Percentiles rank a stretch among this genome's conserved stretches.
phyloP scores from a whole-genome alignment of 495 filamentous ascomycete species.

The Rostrohypoxylon terebratum region DNA sequence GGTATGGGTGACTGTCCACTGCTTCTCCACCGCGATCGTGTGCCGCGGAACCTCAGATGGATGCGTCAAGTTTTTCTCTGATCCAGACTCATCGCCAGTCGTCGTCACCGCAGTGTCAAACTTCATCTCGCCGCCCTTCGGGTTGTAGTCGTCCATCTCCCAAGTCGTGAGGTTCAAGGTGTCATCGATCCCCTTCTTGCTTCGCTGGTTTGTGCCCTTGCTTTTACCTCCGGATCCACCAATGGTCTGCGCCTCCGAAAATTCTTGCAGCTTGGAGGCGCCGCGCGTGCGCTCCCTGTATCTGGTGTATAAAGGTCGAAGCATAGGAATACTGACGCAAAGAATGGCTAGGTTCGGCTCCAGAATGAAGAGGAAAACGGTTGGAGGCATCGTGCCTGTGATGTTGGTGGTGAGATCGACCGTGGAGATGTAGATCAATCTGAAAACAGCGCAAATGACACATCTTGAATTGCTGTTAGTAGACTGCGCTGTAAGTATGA shows the following conservation, averaged over 20 bases:
- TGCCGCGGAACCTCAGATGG: background rate
- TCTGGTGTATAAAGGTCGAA: slow-evolving; percentile 29
- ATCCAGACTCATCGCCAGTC: slow-evolving; percentile 26
- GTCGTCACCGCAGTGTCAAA: slow-evolving; percentile 1
- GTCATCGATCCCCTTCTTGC: slow-evolving; percentile 5
- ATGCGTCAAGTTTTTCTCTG: slow-evolving; percentile 22
- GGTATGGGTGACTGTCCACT: slow-evolving; percentile 20
- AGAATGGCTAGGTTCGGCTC: slow-evolving; percentile 34
- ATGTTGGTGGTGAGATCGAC: slow-evolving; percentile 35
- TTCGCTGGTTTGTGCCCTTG: slow-evolving; percentile 1
- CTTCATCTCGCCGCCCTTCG: background rate
- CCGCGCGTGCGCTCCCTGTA: slow-evolving; percentile 26
- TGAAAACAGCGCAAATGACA: slow-evolving; percentile 32
- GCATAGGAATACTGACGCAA: slow-evolving; percentile 38
- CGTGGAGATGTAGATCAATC: slow-evolving; percentile 32
- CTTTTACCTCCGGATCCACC: slow-evolving; percentile 6
- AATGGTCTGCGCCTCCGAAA: slow-evolving; percentile 13
- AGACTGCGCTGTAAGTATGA: background rate
- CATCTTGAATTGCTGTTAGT: slow-evolving; percentile 16
- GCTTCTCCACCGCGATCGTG: slow-evolving; percentile 17
- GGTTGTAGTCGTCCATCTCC: slow-evolving; percentile 29
- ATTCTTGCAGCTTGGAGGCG: slow-evolving; percentile 20
- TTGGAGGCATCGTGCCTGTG: slow-evolving; percentile 41
- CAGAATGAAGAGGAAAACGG: slow-evolving; percentile 34
- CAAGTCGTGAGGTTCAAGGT: slow-evolving; percentile 20